These are phyloP conservation scores for Saccharomyces hybrid DNA, from an alignment of 1,139 yeast genomes.

Conservation along the genomic window DNA sequence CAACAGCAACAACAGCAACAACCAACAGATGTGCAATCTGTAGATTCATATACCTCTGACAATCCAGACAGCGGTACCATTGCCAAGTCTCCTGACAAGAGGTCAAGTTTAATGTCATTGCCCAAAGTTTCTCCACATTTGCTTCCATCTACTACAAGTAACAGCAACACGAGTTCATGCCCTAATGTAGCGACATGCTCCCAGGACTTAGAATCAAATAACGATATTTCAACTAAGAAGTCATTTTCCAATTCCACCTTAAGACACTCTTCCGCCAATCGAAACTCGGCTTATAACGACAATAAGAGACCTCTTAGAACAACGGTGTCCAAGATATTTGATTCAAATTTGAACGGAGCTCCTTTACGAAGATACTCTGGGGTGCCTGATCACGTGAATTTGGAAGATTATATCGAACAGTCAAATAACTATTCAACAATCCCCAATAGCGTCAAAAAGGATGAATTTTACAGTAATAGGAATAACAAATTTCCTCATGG, in stretches of 20 bases:
- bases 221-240: constrained; percentile 9
- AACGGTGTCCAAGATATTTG: constrained; percentile 64
- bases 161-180: background rate
- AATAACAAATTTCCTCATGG: constrained; percentile 2
- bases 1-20: constrained; percentile 12
- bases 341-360: constrained; percentile 48
- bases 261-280: constrained; percentile 9
- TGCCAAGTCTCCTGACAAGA: constrained; percentile 24
- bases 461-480: constrained; percentile 7
- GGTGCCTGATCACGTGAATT: constrained; percentile 58
- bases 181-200: background rate
- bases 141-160: background rate
- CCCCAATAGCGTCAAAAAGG: constrained; percentile 6
- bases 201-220: background rate
- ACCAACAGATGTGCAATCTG: constrained; percentile 20
- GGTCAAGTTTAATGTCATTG: constrained; percentile 19
- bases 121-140: constrained; percentile 8
- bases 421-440: constrained; percentile 39
- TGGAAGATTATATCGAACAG: constrained; percentile 47
- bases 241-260: constrained; percentile 16
- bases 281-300: constrained; percentile 5
- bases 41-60: constrained; percentile 20
- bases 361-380: constrained; percentile 60
- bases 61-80: constrained; percentile 6
- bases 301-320: constrained; percentile 42